Evolutionary conservation across 1,284 basidiomycete species (phyloP).

Genomic region (Papiliotrema laurentii): DNA sequence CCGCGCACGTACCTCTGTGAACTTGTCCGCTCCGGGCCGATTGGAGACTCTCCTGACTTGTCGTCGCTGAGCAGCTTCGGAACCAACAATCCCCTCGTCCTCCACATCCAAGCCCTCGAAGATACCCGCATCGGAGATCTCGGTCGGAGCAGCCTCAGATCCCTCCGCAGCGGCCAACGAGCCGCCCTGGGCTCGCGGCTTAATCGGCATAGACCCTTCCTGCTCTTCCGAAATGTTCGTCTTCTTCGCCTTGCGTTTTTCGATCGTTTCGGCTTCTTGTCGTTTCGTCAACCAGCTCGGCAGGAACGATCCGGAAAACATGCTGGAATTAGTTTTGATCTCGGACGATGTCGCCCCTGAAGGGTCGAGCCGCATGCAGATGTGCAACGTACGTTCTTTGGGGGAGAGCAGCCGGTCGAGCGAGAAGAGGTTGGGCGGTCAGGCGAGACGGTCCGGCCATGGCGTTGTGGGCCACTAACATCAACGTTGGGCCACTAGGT

Average conservation of each 20-base stretch:
- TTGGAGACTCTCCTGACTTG: background rate
- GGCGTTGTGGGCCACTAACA: background rate
- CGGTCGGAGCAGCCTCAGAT: too few relatives aligned
- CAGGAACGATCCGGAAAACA: background rate
- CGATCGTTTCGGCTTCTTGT: background rate
- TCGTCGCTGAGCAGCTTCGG: background rate
- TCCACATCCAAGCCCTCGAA: too few relatives aligned
- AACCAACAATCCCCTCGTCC: background rate
- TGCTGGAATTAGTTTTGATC: background rate
- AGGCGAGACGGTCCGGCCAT: slow-evolving; percentile 3
- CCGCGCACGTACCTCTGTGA: background rate
- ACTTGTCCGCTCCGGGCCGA: too few relatives aligned
- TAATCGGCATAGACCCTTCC: background rate
- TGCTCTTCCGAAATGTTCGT: background rate
- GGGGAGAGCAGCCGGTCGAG: background rate
- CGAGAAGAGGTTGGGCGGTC: background rate
- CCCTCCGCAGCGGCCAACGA: too few relatives aligned
- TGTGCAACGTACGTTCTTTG: slow-evolving; percentile 1
- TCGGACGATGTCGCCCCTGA: background rate
- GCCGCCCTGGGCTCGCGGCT: background rate
- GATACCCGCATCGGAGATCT: too few relatives aligned
- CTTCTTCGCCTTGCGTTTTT: background rate
- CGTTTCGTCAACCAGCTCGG: background rate
- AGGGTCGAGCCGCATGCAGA: background rate
- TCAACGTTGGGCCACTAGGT: background rate